These are phyloP conservation scores for Elasticomyces elasticus DNA, from an alignment of 495 filamentous ascomycete species.

Conservation along the genomic window DNA sequence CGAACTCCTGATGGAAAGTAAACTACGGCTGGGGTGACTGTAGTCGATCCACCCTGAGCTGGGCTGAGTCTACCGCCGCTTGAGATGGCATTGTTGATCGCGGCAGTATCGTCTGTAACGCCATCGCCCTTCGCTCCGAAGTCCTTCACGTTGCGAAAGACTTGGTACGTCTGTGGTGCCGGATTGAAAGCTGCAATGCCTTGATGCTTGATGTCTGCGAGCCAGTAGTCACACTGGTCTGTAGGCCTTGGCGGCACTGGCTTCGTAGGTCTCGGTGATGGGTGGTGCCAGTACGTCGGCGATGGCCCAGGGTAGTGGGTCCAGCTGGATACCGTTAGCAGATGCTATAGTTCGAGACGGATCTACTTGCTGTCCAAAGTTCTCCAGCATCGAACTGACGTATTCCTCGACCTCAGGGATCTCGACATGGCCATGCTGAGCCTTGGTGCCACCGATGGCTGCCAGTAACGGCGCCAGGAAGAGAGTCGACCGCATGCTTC, in stretches of 20 bases:
- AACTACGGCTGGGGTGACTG: constrained; percentile 39
- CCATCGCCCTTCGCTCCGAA: constrained; percentile 43
- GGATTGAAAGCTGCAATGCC: constrained; percentile 29
- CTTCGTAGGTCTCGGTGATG: constrained; percentile 3
- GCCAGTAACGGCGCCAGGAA: constrained; percentile 8
- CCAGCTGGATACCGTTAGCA: background rate
- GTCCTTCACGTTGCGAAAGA: constrained; percentile 47
- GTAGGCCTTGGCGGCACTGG: background rate
- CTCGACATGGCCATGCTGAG: constrained; percentile 15
- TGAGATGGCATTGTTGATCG: constrained; percentile 39
- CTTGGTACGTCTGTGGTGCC: constrained; percentile 34
- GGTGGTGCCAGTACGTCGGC: constrained; percentile 11
- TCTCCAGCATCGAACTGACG: constrained; percentile 8
- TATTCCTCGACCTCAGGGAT: constrained; percentile 10
- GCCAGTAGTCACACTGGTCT: constrained; percentile 23
- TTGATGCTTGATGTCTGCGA: constrained; percentile 30
- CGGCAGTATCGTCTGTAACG: constrained; percentile 41
- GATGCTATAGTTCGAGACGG: background rate
- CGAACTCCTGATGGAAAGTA: constrained; percentile 54
- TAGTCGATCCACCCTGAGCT: constrained; percentile 35
- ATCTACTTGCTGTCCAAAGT: constrained; percentile 3
- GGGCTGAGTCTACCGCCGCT: constrained; percentile 27
- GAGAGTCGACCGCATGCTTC: constrained; percentile 2
- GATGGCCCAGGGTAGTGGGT: constrained; percentile 12
- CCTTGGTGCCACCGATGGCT: background rate